Conservation (phyloP, 2,329 filamentous ascomycete species). For the Microcyclospora pomicola region DNA sequence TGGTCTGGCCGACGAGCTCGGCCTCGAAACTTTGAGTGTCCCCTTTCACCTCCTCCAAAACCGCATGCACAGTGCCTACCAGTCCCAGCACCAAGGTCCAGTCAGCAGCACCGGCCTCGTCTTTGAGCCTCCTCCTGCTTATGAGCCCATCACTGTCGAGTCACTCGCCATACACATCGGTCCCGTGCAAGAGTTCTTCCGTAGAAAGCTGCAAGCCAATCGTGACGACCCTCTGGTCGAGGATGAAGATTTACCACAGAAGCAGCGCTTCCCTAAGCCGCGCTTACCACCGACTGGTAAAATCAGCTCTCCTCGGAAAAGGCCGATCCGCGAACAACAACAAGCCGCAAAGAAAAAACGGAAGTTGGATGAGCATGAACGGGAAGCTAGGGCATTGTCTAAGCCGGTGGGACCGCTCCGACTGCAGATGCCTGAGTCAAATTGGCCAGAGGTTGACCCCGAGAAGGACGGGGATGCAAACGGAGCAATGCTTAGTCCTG, state of each 20-base stretch:
- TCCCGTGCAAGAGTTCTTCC: constrained; percentile 81
- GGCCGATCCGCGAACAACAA: constrained; percentile 67
- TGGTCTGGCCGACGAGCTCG: constrained; percentile 81
- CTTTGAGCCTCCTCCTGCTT: constrained; percentile 53
- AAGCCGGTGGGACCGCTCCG: constrained; percentile 40
- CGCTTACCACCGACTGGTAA: constrained; percentile 62
- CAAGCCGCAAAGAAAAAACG: constrained; percentile 80
- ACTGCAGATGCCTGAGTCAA: constrained; percentile 27
- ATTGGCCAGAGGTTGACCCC: constrained; percentile 37
- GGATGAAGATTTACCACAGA: constrained; percentile 86
- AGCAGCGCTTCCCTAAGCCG: constrained; percentile 60
- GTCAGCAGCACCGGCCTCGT: constrained; percentile 46
- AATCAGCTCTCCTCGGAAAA: constrained; percentile 72
- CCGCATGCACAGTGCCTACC: constrained; percentile 72
- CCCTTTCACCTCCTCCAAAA: constrained; percentile 89
- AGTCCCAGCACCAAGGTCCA: constrained; percentile 57
- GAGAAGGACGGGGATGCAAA: constrained; percentile 52
- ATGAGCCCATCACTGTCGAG: constrained; percentile 66
- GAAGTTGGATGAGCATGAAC: constrained; percentile 40
- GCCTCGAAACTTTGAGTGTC: constrained; percentile 73
- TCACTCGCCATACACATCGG: constrained; percentile 70
- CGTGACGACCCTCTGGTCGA: constrained; percentile 72
- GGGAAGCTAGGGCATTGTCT: constrained; percentile 16
- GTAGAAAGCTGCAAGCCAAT: constrained; percentile 74
- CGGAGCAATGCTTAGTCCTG: constrained; percentile 69